These are phyloP conservation scores for Butyriboletus loyo DNA, from an alignment of 768 basidiomycete species.

Conservation along the genomic window DNA sequence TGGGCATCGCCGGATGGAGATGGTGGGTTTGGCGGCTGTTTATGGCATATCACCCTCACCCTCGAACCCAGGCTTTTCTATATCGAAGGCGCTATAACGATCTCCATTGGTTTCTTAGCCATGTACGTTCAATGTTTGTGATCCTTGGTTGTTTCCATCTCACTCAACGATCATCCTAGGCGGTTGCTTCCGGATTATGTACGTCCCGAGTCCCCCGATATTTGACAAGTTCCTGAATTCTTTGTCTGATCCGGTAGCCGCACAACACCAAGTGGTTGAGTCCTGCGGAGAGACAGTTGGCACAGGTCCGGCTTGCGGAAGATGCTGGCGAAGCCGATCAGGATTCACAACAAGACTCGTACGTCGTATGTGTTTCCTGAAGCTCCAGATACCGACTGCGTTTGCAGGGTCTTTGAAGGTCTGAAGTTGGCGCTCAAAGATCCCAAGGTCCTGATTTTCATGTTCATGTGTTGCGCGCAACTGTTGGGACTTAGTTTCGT, in stretches of 20 bases:
- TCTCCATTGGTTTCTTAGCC: conserved; percentile 51
- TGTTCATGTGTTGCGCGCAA: conserved; percentile 52
- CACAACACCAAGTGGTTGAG: conserved; percentile 61
- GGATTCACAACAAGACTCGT: conserved; percentile 59
- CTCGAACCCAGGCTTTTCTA: conserved; percentile 58
- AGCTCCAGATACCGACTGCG: not conserved
- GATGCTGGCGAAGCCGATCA: conserved; percentile 66
- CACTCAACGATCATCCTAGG: conserved; percentile 29
- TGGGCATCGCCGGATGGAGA: conserved; percentile 69
- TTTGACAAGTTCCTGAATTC: not conserved
- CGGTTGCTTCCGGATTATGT: conserved; percentile 63
- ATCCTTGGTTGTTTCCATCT: not conserved
- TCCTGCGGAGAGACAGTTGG: conserved; percentile 49
- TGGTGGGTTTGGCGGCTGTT: conserved; percentile 39
- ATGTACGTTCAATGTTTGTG: conserved; percentile 36
- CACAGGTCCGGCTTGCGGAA: conserved; percentile 63
- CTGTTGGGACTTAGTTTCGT: conserved; percentile 58
- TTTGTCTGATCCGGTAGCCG: conserved; percentile 37
- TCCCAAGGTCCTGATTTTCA: conserved; percentile 51
- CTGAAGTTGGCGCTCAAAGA: conserved; percentile 55
- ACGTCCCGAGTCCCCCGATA: conserved; percentile 12
- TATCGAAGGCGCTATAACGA: conserved; percentile 67
- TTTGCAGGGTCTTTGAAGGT: conserved; percentile 17
- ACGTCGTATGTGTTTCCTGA: conserved; percentile 19
- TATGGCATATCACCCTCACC: not conserved